Conservation (phyloP, 2,329 filamentous ascomycete genomes). For the Clonostachys rhizophaga region DNA sequence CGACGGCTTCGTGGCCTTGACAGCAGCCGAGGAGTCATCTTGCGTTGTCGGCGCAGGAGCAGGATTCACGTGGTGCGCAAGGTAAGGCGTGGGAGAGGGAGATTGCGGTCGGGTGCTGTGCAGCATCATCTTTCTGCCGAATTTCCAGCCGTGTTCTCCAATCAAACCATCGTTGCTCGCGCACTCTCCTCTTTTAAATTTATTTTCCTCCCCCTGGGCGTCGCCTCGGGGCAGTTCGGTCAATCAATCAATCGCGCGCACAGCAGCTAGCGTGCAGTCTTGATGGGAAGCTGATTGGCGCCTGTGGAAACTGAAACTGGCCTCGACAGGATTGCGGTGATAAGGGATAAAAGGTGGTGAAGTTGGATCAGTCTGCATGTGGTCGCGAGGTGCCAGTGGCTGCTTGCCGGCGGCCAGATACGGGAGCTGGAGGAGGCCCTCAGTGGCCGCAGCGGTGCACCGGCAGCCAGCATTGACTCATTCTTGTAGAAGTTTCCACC, state of each 20-base stretch:
- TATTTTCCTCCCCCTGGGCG: no score
- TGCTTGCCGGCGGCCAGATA: constrained; percentile 10
- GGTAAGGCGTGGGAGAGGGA: constrained; percentile 10
- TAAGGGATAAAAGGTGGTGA: no score
- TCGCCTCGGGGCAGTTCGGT: no score
- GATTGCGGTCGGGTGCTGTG: constrained; percentile 21
- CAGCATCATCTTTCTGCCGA: constrained; percentile 20
- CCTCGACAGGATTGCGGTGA: neutral
- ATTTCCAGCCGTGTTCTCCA: neutral
- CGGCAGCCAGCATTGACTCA: constrained; percentile 24
- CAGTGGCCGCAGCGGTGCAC: constrained; percentile 9
- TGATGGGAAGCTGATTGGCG: no score
- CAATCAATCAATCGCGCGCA: no score
- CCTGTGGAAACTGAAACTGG: neutral
- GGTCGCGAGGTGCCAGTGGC: neutral
- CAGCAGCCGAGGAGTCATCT: constrained; percentile 7
- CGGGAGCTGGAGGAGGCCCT: constrained; percentile 8
- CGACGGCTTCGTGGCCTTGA: neutral
- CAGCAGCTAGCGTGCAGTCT: no score
- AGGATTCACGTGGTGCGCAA: neutral
- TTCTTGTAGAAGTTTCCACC: constrained; percentile 39
- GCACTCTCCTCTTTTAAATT: no score
- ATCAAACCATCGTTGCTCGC: no score
- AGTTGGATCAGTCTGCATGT: no score
- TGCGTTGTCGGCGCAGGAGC: neutral